These are phyloP conservation scores for Oryza nivara DNA, from an alignment of 176 grass and related monocot species.

Conservation along the genomic window DNA sequence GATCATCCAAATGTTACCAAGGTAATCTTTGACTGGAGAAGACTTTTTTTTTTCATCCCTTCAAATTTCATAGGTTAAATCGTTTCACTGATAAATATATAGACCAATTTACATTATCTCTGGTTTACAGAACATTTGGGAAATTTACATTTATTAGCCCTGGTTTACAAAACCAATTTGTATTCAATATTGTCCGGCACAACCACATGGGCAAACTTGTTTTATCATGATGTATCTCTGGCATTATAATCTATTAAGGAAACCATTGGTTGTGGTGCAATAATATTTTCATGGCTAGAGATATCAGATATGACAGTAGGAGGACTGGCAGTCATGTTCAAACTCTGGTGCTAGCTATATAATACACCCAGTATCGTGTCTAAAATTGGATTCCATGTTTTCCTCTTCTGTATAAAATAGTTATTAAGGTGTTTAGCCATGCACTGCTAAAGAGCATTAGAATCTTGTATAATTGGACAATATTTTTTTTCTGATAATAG, in stretches of 20 bases:
- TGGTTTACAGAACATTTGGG: background rate
- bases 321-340: background rate
- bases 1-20: constrained; percentile 98
- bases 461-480: constrained; percentile 25
- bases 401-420: background rate
- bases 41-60: background rate
- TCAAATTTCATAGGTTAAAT: constrained; percentile 25
- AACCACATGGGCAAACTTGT: constrained; percentile 15
- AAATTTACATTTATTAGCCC: constrained; percentile 12
- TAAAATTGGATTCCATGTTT: background rate
- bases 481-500: background rate
- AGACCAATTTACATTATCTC: constrained; percentile 16
- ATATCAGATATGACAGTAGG: constrained; percentile 26
- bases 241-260: background rate
- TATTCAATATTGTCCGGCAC: background rate
- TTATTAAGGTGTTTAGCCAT: constrained; percentile 1
- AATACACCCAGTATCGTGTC: background rate
- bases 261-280: constrained; percentile 1
- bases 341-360: background rate
- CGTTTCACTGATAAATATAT: background rate
- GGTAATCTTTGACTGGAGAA: constrained; percentile 45
- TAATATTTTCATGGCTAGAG: constrained; percentile 5
- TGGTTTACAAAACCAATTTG: background rate
- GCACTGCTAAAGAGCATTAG: background rate
- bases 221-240: constrained; percentile 21